Evolutionary conservation across 768 basidiomycete species (phyloP), one percentile per base, ranked within the genome.

Genomic region (Mycena amicta): DNA sequence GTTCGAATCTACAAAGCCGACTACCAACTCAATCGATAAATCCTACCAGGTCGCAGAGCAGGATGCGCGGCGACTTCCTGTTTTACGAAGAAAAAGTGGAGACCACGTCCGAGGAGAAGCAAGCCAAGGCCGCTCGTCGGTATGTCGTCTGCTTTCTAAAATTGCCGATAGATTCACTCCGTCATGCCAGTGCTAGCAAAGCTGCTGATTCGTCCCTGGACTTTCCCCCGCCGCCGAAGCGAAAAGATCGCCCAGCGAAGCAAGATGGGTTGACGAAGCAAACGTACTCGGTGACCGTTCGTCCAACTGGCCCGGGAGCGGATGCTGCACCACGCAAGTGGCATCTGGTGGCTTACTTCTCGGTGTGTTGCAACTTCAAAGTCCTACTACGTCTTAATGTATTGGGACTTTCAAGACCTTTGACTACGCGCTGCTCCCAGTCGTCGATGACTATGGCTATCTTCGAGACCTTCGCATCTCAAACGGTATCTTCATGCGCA

Each of bases 1-100:
- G 47, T 75, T 55, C 8, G 15, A 13, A 8, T 6, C 43, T 16
- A 18, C 33, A 37, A 8, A 37, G 11, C 33, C 8, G 33, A 18
- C 33, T 18, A 8, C 8, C 33, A 37, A 37, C 33, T 8, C 33
- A 18, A 8, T 37, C 8, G 18, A 37, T 37, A 37, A 8, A 37
- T 37, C 18, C n/a, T n/a, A n/a, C 18, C 43, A 45, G 43, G 43
- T 45, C 43, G 43, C 43, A 45, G 22, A 45, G 43, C 22, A 76
- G 90, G 57, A 92, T 92, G 90, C 77, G 88, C 23, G 89, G 86
- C 20, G 90, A 89, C 68, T 92, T 89, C 67, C 75, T 92, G 16
- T 92, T 90, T 71, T 92, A 92, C 63, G 90, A 91, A 68, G 89
- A 91, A 70, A 91, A 91, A 67, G 85, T 90, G 50, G 89, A 89